A percentile compares a stretch with the other conserved stretches of the same genome.
Evolutionary conservation across 2,329 filamentous ascomycete species (phyloP).

Genomic region (Fusarium cicatricum): DNA sequence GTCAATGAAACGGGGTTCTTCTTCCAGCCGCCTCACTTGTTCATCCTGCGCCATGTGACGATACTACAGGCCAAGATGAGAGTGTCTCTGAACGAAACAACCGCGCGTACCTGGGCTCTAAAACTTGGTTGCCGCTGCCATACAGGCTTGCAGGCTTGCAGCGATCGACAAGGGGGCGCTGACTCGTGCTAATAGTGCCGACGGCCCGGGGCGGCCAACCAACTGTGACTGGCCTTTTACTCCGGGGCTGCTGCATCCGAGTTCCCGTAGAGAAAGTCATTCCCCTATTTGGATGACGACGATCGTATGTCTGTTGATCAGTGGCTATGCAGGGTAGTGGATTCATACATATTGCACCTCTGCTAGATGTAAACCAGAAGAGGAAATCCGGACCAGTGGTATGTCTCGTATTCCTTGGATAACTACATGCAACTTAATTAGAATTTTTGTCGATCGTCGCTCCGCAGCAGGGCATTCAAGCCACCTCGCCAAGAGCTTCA

Average conservation of each 20-base stretch:
- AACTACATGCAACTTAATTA: background rate
- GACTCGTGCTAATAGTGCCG: too few relatives aligned
- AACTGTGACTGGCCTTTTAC: too few relatives aligned
- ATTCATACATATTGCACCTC: too few relatives aligned
- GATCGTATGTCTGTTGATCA: background rate
- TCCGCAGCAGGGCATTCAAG: background rate
- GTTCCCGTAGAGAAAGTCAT: too few relatives aligned
- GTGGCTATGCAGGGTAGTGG: background rate
- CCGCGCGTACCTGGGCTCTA: slow-evolving; percentile 3
- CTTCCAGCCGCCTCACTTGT: background rate
- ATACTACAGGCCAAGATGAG: too few relatives aligned
- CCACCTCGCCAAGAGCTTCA: background rate
- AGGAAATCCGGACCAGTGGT: background rate
- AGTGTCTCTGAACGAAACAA: background rate
- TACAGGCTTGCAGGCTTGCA: too few relatives aligned
- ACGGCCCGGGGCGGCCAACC: too few relatives aligned
- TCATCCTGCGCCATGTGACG: too few relatives aligned
- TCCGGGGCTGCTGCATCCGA: too few relatives aligned
- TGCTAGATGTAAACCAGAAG: too few relatives aligned
- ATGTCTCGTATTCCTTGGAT: background rate
- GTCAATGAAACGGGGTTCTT: slow-evolving; percentile 8
- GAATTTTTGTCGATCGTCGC: background rate
- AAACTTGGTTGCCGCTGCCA: background rate
- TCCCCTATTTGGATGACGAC: background rate
- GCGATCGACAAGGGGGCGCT: too few relatives aligned